Evolutionary conservation across 495 filamentous ascomycete genomes (phyloP).

Genomic region (Penicillium bovifimosum): DNA sequence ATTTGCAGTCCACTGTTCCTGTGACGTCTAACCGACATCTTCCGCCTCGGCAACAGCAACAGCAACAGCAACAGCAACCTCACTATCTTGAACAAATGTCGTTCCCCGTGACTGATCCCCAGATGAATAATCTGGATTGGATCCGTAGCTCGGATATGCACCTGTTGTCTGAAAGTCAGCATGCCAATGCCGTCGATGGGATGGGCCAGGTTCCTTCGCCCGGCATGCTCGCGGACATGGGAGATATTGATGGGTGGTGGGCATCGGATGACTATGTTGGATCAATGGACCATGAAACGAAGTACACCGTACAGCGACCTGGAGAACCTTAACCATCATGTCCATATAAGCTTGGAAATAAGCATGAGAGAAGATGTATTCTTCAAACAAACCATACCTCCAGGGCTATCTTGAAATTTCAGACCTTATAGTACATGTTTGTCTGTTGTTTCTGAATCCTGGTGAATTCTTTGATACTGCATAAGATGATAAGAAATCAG

Average conservation of each 20-base stretch:
- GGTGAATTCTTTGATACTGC: too few relatives aligned
- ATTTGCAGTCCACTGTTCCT: neutral
- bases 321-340: too few relatives aligned
- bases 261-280: constrained; percentile 11
- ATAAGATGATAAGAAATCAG: too few relatives aligned
- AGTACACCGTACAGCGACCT: too few relatives aligned
- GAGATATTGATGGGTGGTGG: constrained; percentile 41
- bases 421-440: too few relatives aligned
- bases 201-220: constrained; percentile 8
- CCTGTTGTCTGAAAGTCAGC: constrained; percentile 26
- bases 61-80: neutral
- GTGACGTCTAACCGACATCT: neutral
- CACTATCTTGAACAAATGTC: neutral
- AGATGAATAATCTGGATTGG: constrained; percentile 33
- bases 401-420: too few relatives aligned
- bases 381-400: too few relatives aligned
- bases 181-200: neutral
- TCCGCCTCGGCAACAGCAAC: neutral
- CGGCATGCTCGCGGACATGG: constrained; percentile 29
- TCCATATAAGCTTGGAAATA: too few relatives aligned
- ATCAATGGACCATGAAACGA: neutral
- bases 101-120: constrained; percentile 3
- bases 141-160: constrained; percentile 29
- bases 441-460: too few relatives aligned
- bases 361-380: too few relatives aligned